phyloP scores from a whole-genome alignment of 176 grass and related monocot genomes.

The Oryza meyeriana region DNA sequence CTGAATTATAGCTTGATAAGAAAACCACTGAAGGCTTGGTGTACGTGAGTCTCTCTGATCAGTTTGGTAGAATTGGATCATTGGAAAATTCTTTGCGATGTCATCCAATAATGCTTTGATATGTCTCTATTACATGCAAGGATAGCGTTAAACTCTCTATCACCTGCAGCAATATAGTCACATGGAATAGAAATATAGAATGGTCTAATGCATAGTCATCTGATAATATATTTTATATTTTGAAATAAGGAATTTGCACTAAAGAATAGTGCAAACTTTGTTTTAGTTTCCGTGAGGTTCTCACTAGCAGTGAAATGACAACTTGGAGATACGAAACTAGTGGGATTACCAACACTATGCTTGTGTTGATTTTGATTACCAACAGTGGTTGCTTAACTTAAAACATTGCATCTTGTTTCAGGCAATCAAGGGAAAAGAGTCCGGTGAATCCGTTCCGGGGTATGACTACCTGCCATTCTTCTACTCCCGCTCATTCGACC shows the following conservation, averaged over 20 bases:
- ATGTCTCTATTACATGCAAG: neutral
- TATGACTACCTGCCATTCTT: conserved; percentile 95
- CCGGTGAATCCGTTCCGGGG: conserved; percentile 47
- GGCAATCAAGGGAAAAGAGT: conserved; percentile 83
- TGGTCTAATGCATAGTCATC: neutral
- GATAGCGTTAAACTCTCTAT: neutral
- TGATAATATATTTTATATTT: neutral
- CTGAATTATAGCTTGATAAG: neutral
- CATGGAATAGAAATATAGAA: no score
- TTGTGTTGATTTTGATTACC: neutral
- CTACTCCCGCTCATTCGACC: conserved; percentile 89
- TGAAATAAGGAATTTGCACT: neutral
- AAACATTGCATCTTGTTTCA: conserved; percentile 8
- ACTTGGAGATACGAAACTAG: neutral
- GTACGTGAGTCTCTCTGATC: neutral
- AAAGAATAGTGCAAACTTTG: neutral
- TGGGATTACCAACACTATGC: neutral
- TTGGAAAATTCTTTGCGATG: neutral
- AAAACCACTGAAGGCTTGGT: neutral
- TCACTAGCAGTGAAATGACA: neutral
- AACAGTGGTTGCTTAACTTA: neutral
- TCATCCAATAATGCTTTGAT: neutral
- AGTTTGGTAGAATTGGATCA: neutral
- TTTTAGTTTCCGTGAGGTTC: neutral
- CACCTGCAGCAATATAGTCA: neutral